These are phyloP conservation scores for Globisporangium lucens DNA, from an alignment of 352 stramenopile species.

Conservation along the genomic window DNA sequence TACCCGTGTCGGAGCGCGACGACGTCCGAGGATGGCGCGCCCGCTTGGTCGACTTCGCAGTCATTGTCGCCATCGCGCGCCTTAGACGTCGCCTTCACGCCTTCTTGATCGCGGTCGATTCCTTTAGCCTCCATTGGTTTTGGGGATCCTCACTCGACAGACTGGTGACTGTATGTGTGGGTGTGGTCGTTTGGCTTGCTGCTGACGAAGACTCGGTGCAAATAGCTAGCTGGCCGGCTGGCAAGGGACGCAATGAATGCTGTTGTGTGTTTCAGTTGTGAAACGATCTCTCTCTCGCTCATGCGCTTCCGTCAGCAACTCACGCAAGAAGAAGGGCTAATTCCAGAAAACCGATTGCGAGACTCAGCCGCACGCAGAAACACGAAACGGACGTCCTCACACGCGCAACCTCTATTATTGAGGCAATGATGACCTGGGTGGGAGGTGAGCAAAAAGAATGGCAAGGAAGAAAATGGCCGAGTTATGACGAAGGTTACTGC, in stretches of 20 bases:
- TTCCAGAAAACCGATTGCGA: not conserved
- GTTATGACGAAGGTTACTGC: not conserved
- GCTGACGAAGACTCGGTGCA: not conserved
- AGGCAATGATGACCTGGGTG: not conserved
- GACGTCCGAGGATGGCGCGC: slow-evolving; percentile 53
- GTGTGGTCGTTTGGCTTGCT: not conserved
- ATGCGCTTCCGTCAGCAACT: not conserved
- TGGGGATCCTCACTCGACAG: not conserved
- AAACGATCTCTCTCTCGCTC: slow-evolving; percentile 2
- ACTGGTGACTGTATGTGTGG: not conserved
- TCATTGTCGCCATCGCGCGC: slow-evolving; percentile 22
- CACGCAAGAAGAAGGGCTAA: not conserved
- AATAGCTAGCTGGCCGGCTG: not conserved
- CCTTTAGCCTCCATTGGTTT: slow-evolving; percentile 63
- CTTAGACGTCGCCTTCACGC: slow-evolving; percentile 27
- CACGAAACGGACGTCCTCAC: slow-evolving; percentile 2
- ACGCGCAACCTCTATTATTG: not conserved
- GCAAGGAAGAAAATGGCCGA: not conserved
- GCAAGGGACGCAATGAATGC: slow-evolving; percentile 6
- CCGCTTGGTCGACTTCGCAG: slow-evolving; percentile 40
- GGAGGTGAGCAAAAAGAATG: not conserved
- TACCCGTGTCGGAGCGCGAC: slow-evolving; percentile 86
- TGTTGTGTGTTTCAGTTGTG: not conserved
- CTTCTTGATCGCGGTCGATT: slow-evolving; percentile 18
- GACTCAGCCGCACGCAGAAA: not conserved